These are phyloP conservation scores for Psidium friedrichsthalianum DNA, from an alignment of 345 rosid genomes.

Conservation along the genomic window DNA sequence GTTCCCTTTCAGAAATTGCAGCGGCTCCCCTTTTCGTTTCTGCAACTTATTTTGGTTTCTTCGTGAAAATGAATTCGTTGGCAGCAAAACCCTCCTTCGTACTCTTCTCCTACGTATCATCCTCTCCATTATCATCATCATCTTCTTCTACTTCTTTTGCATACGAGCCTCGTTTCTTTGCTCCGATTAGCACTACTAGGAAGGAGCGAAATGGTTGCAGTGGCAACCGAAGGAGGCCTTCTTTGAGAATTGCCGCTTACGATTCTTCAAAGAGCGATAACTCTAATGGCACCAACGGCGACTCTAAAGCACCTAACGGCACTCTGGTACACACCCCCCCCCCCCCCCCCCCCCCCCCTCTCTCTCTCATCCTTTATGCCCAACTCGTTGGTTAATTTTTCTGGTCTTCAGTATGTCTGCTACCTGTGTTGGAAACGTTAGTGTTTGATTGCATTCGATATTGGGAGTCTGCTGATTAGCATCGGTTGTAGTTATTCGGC, in stretches of 20 bases:
- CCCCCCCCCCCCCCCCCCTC: neutral
- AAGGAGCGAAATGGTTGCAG: slow-evolving; percentile 5
- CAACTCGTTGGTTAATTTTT: neutral
- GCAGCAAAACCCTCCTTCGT: slow-evolving; percentile 20
- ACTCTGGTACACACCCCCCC: slow-evolving; percentile 31
- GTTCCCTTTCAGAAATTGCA: neutral
- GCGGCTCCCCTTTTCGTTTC: neutral
- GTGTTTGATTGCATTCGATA: neutral
- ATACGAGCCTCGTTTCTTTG: slow-evolving; percentile 10
- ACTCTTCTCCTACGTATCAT: slow-evolving; percentile 2
- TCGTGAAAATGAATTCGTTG: slow-evolving; percentile 41
- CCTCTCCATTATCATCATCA: slow-evolving; percentile 12
- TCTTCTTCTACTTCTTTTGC: slow-evolving; percentile 10
- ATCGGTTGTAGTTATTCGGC: neutral
- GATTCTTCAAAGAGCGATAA: slow-evolving; percentile 43
- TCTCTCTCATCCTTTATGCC: neutral
- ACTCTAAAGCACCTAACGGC: slow-evolving; percentile 59
- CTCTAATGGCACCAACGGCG: slow-evolving; percentile 30
- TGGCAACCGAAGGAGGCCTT: slow-evolving; percentile 10
- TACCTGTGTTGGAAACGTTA: neutral
- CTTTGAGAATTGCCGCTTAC: slow-evolving; percentile 39
- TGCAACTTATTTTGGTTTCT: neutral
- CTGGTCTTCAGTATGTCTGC: neutral
- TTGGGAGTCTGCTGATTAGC: neutral
- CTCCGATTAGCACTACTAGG: slow-evolving; percentile 28